Evolutionary conservation across 352 stramenopile genomes (phyloP), one percentile per base, ranked within the genome.

Genomic region (Globisporangium lucens): DNA sequence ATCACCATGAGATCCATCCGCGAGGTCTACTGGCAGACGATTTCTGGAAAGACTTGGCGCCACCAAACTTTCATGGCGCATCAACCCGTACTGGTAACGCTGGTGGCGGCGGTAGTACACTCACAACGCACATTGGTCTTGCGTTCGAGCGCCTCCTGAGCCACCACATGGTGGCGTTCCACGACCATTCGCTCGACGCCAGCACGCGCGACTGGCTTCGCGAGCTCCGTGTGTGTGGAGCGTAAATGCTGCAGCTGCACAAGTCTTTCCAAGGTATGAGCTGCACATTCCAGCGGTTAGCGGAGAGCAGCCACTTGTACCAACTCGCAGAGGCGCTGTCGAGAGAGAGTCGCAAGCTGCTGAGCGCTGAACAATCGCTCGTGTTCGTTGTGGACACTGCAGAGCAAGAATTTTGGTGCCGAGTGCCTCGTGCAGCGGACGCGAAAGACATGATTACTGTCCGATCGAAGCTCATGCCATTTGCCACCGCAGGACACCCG

Each of bases 401-500:
- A 4, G 79, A 91, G 65, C 79, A 91, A 20, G 85, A 93, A 49
- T 91, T 93, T 29, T 93, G 85, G 85, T 91, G 85, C 33, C 83
- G 85, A 20, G 65, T 89, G 17, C 75, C 75, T 6, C 73, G 73
- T 9, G 33, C 65, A 24, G n/a, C 69, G 4, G 24, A 68, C 24
- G 15, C 63, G 43, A 61, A 63, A 27, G 41, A 83, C 65, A 72
- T 56, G 56, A 59, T 69, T 43, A 89, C 81, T 0, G 69, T 85
- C 2, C 77, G 81, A 10, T 89, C 77, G 6, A 71, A 68, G 12
- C 68, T 89, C 41, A 71, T 78, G 36, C 70, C 71, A n/a, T 65
- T 84, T 12, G 56, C 63, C 22, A 58, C 64, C 10, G 29, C 67
- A 52, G 52, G 59, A 1, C 41, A 46, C 15, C 4, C 12, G 9